A percentile compares a stretch with the other conserved stretches of the same genome.
Conservation (phyloP, 345 rosid species). For the Schrenkiella parvula region DNA sequence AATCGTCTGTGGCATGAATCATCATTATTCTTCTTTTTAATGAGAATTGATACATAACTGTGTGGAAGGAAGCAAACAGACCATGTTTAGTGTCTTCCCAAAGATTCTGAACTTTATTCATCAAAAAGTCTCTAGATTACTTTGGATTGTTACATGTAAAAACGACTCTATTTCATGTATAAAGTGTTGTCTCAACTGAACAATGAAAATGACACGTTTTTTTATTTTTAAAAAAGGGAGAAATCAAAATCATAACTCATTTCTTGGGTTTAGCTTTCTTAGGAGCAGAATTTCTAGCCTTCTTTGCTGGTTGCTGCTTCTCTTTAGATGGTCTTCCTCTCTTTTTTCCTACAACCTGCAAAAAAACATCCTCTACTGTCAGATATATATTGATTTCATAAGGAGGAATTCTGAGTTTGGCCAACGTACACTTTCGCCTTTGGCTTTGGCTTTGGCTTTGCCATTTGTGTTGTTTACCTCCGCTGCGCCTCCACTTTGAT, state of each 20-base stretch:
- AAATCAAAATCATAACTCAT: conserved; percentile 22
- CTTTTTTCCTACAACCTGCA: conserved; percentile 57
- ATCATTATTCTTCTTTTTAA: background rate
- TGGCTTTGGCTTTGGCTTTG: conserved; percentile 59
- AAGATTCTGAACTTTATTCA: background rate
- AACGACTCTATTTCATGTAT: conserved; percentile 3
- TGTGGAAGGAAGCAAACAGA: background rate
- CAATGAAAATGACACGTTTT: background rate
- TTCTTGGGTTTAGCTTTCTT: conserved; percentile 40
- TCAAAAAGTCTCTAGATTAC: conserved; percentile 2
- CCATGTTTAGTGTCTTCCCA: background rate
- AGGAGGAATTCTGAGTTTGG: background rate
- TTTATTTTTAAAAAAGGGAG: background rate
- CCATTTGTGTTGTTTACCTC: conserved; percentile 52
- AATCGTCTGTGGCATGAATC: conserved; percentile 1
- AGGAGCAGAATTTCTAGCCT: conserved; percentile 39
- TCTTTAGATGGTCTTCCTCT: conserved; percentile 52
- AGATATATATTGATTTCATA: background rate
- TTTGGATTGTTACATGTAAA: conserved; percentile 13
- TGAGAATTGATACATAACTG: background rate
- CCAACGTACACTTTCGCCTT: conserved; percentile 48
- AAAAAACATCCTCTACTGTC: background rate
- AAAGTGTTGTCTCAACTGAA: conserved; percentile 4
- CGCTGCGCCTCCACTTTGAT: conserved; percentile 49
- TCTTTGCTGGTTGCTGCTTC: conserved; percentile 59